Conservation (phyloP, 129 eudicot genomes). For the carrot (Daucus carota) region DNA sequence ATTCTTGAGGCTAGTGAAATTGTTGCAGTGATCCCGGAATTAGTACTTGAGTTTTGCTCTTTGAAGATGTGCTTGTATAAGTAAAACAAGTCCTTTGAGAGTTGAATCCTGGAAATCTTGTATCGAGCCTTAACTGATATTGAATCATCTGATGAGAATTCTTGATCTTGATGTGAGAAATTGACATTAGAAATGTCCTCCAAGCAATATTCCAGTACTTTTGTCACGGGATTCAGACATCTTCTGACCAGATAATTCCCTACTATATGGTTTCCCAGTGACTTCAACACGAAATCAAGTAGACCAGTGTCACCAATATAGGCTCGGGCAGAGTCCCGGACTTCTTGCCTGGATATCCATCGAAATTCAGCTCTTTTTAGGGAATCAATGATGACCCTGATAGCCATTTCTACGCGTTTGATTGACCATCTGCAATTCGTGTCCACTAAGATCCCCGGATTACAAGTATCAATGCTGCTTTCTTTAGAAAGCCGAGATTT, state of each 20-base stretch:
- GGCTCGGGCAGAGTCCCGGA: slow-evolving; percentile 88
- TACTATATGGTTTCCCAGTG: slow-evolving; percentile 83
- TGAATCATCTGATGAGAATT: slow-evolving; percentile 22
- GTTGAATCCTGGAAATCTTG: slow-evolving; percentile 57
- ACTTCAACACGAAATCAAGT: slow-evolving; percentile 87
- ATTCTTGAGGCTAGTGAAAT: slow-evolving; percentile 64
- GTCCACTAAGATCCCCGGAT: slow-evolving; percentile 58
- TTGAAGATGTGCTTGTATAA: slow-evolving; percentile 45
- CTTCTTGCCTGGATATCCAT: slow-evolving; percentile 96
- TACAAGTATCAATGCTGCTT: slow-evolving; percentile 30
- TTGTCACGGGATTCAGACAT: slow-evolving; percentile 85
- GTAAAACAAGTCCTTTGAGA: slow-evolving; percentile 57
- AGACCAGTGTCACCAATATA: slow-evolving; percentile 94
- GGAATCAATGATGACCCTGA: slow-evolving; percentile 78
- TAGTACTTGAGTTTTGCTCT: slow-evolving; percentile 33
- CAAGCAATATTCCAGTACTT: slow-evolving; percentile 82
- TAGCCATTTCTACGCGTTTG: slow-evolving; percentile 96
- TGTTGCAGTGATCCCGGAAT: slow-evolving; percentile 29
- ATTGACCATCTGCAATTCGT: slow-evolving; percentile 90
- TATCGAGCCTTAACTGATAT: slow-evolving; percentile 26
- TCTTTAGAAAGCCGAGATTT: slow-evolving; percentile 52
- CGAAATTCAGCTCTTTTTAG: slow-evolving; percentile 62
- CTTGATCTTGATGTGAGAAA: slow-evolving; percentile 41
- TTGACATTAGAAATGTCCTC: slow-evolving; percentile 54
- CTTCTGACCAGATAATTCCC: slow-evolving; percentile 86